Conservation (phyloP, 2,329 filamentous ascomycete genomes). For the Xylariaceae sp. region DNA sequence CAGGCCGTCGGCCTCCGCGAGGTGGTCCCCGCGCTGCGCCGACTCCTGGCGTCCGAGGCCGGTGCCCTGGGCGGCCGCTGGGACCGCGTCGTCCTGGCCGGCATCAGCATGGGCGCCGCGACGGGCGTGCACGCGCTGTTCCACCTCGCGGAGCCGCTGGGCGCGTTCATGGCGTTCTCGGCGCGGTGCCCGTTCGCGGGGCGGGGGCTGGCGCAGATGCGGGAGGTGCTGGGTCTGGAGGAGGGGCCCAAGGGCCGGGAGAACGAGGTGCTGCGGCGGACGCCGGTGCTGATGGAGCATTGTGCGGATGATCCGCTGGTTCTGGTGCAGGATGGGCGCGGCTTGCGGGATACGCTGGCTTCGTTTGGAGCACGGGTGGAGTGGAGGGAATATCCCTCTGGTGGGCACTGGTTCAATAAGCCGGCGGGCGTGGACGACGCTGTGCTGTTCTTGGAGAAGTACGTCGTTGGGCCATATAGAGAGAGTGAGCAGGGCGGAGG, state of each 20-base stretch:
- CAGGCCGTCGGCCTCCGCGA: conserved; percentile 37
- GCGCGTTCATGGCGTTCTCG: conserved; percentile 21
- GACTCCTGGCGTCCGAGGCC: conserved; percentile 32
- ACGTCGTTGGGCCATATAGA: conserved; percentile 3
- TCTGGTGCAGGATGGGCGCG: conserved; percentile 30
- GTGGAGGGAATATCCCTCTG: conserved; percentile 38
- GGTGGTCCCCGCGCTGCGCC: conserved; percentile 29
- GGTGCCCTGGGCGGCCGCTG: conserved; percentile 27
- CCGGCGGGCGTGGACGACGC: conserved; percentile 40
- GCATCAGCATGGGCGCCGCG: conserved; percentile 44
- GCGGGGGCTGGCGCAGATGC: conserved; percentile 15
- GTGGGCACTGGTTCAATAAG: conserved; percentile 43
- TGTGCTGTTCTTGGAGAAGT: conserved; percentile 27
- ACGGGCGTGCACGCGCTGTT: conserved; percentile 25
- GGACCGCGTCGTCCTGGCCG: conserved; percentile 38
- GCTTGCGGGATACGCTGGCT: conserved; percentile 30
- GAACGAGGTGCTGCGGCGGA: conserved; percentile 31
- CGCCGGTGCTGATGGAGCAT: conserved; percentile 43
- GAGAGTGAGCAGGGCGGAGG: neutral
- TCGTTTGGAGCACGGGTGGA: conserved; percentile 34
- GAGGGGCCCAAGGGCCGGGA: conserved; percentile 11
- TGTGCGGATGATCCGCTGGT: conserved; percentile 41
- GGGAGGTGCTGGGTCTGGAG: conserved; percentile 26
- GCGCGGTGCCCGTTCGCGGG: conserved; percentile 20
- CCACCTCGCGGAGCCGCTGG: conserved; percentile 17